Evolutionary conservation across 2,329 filamentous ascomycete species (phyloP).

Genomic region (Lasiodiplodia gonubiensis): DNA sequence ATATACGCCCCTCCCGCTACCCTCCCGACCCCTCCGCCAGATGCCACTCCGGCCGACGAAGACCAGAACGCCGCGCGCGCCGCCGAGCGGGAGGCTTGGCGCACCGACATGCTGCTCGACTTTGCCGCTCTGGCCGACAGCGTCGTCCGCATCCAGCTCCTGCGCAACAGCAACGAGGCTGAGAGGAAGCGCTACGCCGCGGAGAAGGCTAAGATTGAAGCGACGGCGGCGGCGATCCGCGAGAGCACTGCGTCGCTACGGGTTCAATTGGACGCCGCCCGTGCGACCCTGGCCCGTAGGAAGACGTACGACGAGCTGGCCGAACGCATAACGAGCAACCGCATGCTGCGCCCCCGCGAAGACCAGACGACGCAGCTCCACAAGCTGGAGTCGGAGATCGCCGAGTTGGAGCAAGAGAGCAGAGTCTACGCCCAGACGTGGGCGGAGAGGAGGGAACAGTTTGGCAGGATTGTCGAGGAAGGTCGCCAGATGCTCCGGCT

Average conservation of each 20-base stretch:
- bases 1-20: conserved; percentile 62
- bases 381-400: conserved; percentile 87
- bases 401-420: conserved; percentile 83
- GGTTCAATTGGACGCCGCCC: conserved; percentile 76
- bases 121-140: conserved; percentile 87
- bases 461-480: conserved; percentile 87
- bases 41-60: conserved; percentile 53
- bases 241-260: conserved; percentile 75
- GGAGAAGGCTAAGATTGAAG: conserved; percentile 79
- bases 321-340: conserved; percentile 82
- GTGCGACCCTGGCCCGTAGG: conserved; percentile 72
- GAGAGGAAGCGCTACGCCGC: conserved; percentile 84
- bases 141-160: conserved; percentile 85
- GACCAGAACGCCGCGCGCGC: conserved; percentile 51
- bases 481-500: conserved; percentile 82
- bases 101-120: conserved; percentile 84
- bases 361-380: conserved; percentile 79
- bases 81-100: conserved; percentile 69
- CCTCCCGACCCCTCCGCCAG: conserved; percentile 70
- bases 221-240: conserved; percentile 77
- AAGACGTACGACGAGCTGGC: conserved; percentile 88
- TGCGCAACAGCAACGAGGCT: conserved; percentile 78
- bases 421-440: conserved; percentile 81
- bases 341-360: conserved; percentile 78
- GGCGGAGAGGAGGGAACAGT: conserved; percentile 83